Evolutionary conservation across 106 monocot species (phyloP), one percentile per base, ranked within the genome.

Genomic region (Acorus gramineus): DNA sequence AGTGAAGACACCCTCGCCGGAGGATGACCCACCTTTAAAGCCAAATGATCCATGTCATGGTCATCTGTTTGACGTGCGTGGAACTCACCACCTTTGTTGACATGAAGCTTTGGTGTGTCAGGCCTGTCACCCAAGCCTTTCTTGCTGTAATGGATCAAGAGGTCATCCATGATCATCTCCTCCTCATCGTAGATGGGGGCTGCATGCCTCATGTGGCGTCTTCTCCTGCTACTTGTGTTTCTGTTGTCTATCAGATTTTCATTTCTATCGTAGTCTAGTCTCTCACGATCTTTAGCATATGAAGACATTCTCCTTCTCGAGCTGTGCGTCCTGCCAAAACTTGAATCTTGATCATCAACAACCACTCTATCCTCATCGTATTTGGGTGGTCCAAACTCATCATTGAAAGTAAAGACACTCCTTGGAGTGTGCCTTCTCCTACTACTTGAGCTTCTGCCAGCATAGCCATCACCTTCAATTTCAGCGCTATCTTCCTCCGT

Each of bases 141-240:
- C 74, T 60, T 82, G 57, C 93, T 92, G 66, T 73, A 81, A 51
- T 83, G 82, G 50, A 71, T 11, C 60, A 90, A 67, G 11, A 83
- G 75, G 66, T 67, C 78, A 57, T 86, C 90, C 82, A 83, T 71
- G 4, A 61, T 46, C 53, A 46, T 71, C 57, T 80, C 89, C 60
- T 85, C 85, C 6, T 80, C 77, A 59, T 79, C 76, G 14, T 51
- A 4, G 12, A 50, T 28, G 28, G 28, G 28, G 28, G 28, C 28
- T 28, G 28, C 56, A 14, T 63, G 61, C 53, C 2, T 43, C 42
- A 11, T 12, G 4, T 43, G 11, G 5, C 48, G 55, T 54, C 56
- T 53, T 45, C 43, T 68, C 42, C 43, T 6, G 2, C 12, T 45
- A 4, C 50, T 62, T 4, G 7, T 45, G 7, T 44, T 46, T 44